Conservation (phyloP, 2,329 filamentous ascomycete genomes). For the Cladosporium velox region DNA sequence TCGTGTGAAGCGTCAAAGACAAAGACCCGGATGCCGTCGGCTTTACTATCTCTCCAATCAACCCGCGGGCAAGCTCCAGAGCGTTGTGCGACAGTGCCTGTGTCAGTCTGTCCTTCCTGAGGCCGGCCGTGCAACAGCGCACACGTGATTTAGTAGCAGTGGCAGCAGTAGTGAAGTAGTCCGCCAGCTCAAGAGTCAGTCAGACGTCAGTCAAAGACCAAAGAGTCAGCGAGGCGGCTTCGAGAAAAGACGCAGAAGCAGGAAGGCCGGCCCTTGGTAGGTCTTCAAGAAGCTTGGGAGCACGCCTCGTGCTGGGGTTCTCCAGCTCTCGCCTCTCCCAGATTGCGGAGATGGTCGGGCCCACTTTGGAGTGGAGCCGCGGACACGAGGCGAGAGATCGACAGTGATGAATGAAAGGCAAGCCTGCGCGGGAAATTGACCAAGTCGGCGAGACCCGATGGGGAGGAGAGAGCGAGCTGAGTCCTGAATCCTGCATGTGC, state of each 20-base stretch:
- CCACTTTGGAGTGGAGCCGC: slow-evolving; percentile 16
- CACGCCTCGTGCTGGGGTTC: slow-evolving; percentile 12
- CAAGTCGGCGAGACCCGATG: slow-evolving; percentile 9
- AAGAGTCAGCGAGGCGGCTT: background rate
- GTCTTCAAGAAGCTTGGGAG: slow-evolving; percentile 16
- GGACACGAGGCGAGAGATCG: slow-evolving; percentile 10
- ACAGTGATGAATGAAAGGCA: background rate
- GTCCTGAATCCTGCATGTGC: background rate
- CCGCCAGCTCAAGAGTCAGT: background rate
- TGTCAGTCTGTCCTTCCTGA: background rate
- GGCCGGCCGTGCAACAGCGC: background rate
- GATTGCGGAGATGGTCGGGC: slow-evolving; percentile 16
- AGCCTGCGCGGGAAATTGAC: background rate
- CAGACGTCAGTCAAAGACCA: background rate
- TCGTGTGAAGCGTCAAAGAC: background rate
- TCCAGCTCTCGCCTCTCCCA: background rate
- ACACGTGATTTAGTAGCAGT: background rate
- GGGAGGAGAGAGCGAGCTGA: background rate
- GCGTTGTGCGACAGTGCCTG: slow-evolving; percentile 1
- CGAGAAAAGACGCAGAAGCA: slow-evolving; percentile 2
- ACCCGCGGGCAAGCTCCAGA: background rate
- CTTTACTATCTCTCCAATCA: slow-evolving; percentile 7
- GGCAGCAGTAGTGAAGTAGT: background rate
- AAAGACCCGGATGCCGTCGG: slow-evolving; percentile 14
- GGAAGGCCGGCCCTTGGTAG: background rate